Evolutionary conservation across 768 basidiomycete genomes (phyloP).

Genomic region (Clathrus columnatus): DNA sequence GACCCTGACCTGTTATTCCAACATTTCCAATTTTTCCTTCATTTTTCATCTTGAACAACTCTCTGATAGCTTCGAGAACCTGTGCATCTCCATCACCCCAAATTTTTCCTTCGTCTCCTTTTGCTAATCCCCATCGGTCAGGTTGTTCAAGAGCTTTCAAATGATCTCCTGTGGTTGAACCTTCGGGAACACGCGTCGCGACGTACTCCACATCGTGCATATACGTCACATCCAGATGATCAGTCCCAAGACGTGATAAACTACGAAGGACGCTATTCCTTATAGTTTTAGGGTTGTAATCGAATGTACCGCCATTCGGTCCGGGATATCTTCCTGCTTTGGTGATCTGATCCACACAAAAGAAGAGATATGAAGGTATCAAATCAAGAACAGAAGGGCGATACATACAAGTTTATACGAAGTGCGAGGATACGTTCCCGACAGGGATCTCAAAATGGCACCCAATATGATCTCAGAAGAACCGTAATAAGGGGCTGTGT

Average conservation of each 20-base stretch:
- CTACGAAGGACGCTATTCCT: constrained; percentile 59
- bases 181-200: constrained; percentile 40
- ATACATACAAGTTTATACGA: constrained; percentile 62
- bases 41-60: constrained; percentile 57
- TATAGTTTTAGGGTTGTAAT: constrained; percentile 63
- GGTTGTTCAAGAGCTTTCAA: constrained; percentile 45
- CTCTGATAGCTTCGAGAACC: constrained; percentile 57
- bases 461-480: constrained; percentile 73
- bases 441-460: constrained; percentile 48
- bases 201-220: constrained; percentile 83
- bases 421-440: constrained; percentile 63
- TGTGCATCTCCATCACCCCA: constrained; percentile 64
- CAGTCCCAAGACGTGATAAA: constrained; percentile 59
- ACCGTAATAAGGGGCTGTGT: constrained; percentile 77
- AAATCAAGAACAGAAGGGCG: neutral
- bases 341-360: constrained; percentile 49
- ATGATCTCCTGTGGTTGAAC: constrained; percentile 44
- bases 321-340: constrained; percentile 76
- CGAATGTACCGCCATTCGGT: constrained; percentile 40
- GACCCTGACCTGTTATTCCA: constrained; percentile 63
- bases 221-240: constrained; percentile 73
- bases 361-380: neutral
- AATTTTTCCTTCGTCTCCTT: constrained; percentile 47
- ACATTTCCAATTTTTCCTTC: constrained; percentile 66
- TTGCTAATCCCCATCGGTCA: constrained; percentile 54